phyloP scores from a whole-genome alignment of 73 alveolate genomes.

The Paramecium biaurelia region DNA sequence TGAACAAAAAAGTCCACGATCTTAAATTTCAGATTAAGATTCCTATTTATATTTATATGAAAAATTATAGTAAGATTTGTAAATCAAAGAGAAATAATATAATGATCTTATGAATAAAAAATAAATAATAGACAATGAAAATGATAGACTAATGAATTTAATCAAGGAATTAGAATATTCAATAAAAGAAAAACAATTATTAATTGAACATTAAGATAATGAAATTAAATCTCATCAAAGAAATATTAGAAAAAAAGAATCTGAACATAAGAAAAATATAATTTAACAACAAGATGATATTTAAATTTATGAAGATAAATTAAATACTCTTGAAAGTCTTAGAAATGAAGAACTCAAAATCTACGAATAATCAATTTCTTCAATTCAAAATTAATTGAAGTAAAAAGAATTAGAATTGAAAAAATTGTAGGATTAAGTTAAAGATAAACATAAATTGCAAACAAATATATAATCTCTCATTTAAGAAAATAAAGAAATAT shows the following conservation, averaged over 20 bases:
- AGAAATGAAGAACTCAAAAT: background rate
- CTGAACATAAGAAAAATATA: background rate
- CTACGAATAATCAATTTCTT: background rate
- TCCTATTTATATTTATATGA: background rate
- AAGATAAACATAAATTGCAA: background rate
- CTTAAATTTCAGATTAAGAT: background rate
- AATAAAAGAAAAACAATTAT: background rate
- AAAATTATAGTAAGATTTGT: background rate
- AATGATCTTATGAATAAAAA: background rate
- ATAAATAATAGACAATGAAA: background rate
- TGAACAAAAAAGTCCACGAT: background rate
- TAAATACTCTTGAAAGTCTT: background rate
- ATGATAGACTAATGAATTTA: background rate
- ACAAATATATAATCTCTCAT: background rate
- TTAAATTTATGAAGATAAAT: background rate
- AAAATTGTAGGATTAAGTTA: background rate
- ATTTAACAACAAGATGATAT: background rate
- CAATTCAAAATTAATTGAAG: background rate
- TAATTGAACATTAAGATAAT: background rate
- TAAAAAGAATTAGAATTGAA: background rate
- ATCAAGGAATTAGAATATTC: background rate
- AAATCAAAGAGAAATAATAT: background rate
- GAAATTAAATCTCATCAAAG: background rate
- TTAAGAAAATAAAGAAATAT: background rate
- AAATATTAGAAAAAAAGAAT: background rate